A percentile compares a stretch with the other conserved stretches of the same genome.
Conservation (phyloP, 2,329 filamentous ascomycete genomes). For the Monosporascus sp. region DNA sequence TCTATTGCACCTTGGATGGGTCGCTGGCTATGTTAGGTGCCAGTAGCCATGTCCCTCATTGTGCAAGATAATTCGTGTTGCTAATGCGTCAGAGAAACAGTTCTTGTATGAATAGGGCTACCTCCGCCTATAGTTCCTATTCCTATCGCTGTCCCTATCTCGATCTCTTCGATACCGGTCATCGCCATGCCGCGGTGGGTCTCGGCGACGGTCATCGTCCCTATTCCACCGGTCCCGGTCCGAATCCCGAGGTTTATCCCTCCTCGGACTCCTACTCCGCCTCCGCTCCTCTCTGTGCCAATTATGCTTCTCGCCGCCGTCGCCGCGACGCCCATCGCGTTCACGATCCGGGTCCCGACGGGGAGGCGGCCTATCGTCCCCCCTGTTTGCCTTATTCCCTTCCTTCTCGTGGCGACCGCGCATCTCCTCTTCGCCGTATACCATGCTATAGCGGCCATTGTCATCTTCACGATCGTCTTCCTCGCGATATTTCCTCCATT, state of each 20-base stretch:
- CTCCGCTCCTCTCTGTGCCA: conserved; percentile 24
- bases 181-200: conserved; percentile 12
- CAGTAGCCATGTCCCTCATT: too few relatives aligned
- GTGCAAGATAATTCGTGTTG: too few relatives aligned
- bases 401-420: conserved; percentile 43
- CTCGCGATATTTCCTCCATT: conserved; percentile 83
- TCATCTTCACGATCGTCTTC: conserved; percentile 42
- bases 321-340: conserved; percentile 14
- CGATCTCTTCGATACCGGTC: conserved; percentile 18
- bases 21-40: too few relatives aligned
- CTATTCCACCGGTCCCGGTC: conserved; percentile 1
- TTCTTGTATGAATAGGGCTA: conserved; percentile 3
- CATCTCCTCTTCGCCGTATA: conserved; percentile 72
- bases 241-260: conserved; percentile 10
- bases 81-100: not conserved
- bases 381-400: conserved; percentile 24
- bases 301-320: conserved; percentile 14
- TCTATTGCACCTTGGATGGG: not conserved
- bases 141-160: conserved; percentile 14
- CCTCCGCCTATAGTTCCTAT: conserved; percentile 15
- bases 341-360: conserved; percentile 8
- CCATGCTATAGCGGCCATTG: conserved; percentile 64
- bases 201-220: conserved; percentile 12
- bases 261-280: conserved; percentile 27
- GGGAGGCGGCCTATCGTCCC: conserved; percentile 16